phyloP scores from a whole-genome alignment of 148 eudicot species.

The Simmondsia chinensis region DNA sequence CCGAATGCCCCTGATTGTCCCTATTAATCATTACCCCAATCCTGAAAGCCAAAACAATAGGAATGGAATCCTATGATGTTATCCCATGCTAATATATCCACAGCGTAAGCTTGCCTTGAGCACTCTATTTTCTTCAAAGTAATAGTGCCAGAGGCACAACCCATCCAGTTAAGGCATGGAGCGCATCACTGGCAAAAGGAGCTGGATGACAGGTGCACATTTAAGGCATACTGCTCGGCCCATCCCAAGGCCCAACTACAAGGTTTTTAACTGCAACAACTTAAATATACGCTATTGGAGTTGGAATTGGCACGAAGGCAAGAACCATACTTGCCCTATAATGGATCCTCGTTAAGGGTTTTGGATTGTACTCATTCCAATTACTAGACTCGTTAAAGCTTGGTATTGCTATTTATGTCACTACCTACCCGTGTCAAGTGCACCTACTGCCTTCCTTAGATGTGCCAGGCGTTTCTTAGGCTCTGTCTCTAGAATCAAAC shows the following conservation, averaged over 20 bases:
- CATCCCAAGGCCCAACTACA: too few species aligned
- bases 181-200: too few species aligned
- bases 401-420: slow-evolving; percentile 9
- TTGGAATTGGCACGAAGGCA: too few species aligned
- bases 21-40: slow-evolving; percentile 9
- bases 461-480: slow-evolving; percentile 1
- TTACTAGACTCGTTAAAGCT: slow-evolving; percentile 31
- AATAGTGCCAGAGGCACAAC: not conserved
- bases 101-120: not conserved
- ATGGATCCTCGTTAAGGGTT: too few species aligned
- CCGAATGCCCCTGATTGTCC: slow-evolving; percentile 23
- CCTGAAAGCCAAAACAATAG: slow-evolving; percentile 3
- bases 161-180: not conserved
- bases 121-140: slow-evolving; percentile 2
- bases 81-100: too few species aligned
- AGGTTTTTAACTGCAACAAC: too few species aligned
- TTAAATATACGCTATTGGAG: too few species aligned
- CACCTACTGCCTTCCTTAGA: not conserved
- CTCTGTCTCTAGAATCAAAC: slow-evolving; percentile 11
- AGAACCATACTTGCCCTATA: too few species aligned
- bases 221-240: too few species aligned
- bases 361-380: too few species aligned
- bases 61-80: too few species aligned
- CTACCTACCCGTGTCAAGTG: slow-evolving; percentile 1
- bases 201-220: too few species aligned